Evolutionary conservation across 106 monocot species (phyloP).

Genomic region (Posidonia australis): DNA sequence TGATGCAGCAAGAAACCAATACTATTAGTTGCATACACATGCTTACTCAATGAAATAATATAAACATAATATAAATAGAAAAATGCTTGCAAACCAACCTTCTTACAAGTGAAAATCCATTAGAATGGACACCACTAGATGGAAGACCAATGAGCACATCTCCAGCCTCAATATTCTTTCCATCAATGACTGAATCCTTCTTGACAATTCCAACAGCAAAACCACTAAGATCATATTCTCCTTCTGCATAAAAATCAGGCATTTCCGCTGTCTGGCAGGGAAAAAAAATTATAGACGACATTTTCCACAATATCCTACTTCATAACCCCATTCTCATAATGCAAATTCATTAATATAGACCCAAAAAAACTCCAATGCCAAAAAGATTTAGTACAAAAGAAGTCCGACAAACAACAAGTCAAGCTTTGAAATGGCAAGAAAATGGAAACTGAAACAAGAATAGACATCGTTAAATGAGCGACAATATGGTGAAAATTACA

Average conservation of each 20-base stretch:
- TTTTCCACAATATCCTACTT: neutral
- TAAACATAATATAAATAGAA: neutral
- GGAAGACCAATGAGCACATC: constrained; percentile 91
- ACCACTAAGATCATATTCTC: constrained; percentile 94
- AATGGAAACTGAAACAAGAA: no score
- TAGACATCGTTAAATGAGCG: no score
- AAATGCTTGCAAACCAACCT: constrained; percentile 28
- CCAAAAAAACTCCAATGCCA: no score
- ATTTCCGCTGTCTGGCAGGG: constrained; percentile 82
- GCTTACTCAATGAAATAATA: neutral
- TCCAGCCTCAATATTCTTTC: constrained; percentile 64
- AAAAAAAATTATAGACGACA: constrained; percentile 1
- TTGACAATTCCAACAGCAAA: constrained; percentile 92
- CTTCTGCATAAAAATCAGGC: constrained; percentile 83
- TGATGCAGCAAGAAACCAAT: no score
- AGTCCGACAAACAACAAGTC: no score
- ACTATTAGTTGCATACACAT: no score
- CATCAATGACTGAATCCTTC: constrained; percentile 77
- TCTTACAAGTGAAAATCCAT: constrained; percentile 97
- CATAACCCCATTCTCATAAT: no score
- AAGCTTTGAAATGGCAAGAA: no score
- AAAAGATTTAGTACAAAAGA: no score
- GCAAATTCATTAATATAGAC: no score
- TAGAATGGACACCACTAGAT: constrained; percentile 94
- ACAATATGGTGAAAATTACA: no score